These are phyloP conservation scores for Eragrostis curvula DNA, from an alignment of 176 grass and related monocot species.

Conservation along the genomic window DNA sequence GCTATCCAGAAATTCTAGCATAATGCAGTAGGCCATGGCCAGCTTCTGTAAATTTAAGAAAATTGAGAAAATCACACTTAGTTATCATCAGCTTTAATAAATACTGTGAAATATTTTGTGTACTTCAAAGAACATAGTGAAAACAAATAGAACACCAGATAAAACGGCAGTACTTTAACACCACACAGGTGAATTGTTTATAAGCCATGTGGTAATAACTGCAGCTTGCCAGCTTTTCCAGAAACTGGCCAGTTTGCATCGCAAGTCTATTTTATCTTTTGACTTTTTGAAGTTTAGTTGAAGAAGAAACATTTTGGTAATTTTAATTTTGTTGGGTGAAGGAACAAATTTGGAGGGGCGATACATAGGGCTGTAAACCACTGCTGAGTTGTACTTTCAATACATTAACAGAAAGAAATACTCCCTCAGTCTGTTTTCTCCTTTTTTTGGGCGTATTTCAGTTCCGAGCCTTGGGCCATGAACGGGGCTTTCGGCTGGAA, in stretches of 20 bases:
- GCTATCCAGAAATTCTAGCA: constrained; percentile 25
- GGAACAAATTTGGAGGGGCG: background rate
- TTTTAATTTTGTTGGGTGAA: background rate
- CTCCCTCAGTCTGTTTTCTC: no score
- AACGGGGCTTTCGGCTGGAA: no score
- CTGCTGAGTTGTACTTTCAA: background rate
- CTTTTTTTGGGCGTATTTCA: no score
- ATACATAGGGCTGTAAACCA: background rate
- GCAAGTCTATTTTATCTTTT: background rate
- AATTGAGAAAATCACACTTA: background rate
- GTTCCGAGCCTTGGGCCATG: no score
- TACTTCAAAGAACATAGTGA: background rate
- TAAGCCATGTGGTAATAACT: background rate
- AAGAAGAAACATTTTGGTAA: background rate
- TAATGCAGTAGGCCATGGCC: background rate
- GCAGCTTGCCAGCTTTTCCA: background rate
- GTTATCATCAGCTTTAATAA: background rate
- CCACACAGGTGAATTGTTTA: background rate
- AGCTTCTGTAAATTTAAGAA: constrained; percentile 10
- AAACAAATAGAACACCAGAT: no score
- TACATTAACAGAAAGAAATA: background rate
- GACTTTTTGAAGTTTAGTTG: background rate
- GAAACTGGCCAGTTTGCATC: background rate
- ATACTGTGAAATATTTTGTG: background rate
- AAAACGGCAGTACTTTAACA: background rate